Conservation (phyloP, 2,329 filamentous ascomycete species). For the Purpureocillium takamizusanense region DNA sequence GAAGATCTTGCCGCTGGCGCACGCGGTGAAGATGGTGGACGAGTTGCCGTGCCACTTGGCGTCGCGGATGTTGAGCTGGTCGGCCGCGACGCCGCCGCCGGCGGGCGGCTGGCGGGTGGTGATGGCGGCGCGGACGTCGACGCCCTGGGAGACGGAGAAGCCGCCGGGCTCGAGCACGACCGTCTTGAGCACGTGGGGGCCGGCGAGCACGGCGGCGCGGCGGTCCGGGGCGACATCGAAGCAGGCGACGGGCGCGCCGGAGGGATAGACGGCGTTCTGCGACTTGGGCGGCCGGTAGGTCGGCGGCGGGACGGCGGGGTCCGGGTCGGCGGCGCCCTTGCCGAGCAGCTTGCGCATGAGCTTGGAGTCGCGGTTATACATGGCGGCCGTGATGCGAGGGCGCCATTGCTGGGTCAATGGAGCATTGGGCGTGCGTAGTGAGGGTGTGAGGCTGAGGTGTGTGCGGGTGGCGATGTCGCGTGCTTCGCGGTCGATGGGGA, state of each 20-base stretch:
- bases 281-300: slow-evolving; percentile 44
- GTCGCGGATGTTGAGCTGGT: slow-evolving; percentile 56
- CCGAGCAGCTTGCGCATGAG: slow-evolving; percentile 55
- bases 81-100: slow-evolving; percentile 31
- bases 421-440: background rate
- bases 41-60: slow-evolving; percentile 49
- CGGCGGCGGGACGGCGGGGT: slow-evolving; percentile 10
- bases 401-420: background rate
- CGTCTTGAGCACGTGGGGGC: slow-evolving; percentile 52
- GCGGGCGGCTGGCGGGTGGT: slow-evolving; percentile 35
- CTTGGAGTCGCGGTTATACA: slow-evolving; percentile 45
- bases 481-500: too few relatives aligned
- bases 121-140: slow-evolving; percentile 50
- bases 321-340: slow-evolving; percentile 36
- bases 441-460: too few relatives aligned
- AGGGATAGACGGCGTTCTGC: slow-evolving; percentile 44
- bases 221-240: slow-evolving; percentile 51
- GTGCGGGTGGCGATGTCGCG: too few relatives aligned
- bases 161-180: slow-evolving; percentile 37
- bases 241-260: slow-evolving; percentile 44
- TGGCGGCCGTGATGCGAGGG: slow-evolving; percentile 17
- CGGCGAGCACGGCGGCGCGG: slow-evolving; percentile 45
- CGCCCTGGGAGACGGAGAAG: slow-evolving; percentile 38
- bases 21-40: slow-evolving; percentile 49
- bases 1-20: slow-evolving; percentile 55